These are phyloP conservation scores for Helotiales sp. DNA, from an alignment of 2,329 filamentous ascomycete genomes.

Conservation along the genomic window DNA sequence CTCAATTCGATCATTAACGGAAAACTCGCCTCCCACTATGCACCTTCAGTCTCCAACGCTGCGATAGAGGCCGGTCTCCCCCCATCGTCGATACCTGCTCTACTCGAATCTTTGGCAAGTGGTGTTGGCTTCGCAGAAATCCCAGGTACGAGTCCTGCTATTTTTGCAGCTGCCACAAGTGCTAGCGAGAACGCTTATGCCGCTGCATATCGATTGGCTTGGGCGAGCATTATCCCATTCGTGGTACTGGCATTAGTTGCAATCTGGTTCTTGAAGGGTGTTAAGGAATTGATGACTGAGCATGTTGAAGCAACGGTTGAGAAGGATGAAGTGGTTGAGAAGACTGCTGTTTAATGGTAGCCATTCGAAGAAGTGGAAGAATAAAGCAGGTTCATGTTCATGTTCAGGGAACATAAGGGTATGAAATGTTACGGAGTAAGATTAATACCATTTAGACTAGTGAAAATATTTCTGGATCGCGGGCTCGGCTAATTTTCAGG, in stretches of 20 bases:
- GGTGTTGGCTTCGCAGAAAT: slow-evolving; percentile 44
- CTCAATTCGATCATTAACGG: slow-evolving; percentile 57
- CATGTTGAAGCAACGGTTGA: slow-evolving; percentile 59
- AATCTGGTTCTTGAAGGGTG: slow-evolving; percentile 51
- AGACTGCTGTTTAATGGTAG: slow-evolving; percentile 20
- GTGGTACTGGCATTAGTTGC: slow-evolving; percentile 53
- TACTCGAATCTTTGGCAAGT: slow-evolving; percentile 48
- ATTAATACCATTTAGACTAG: too few species aligned
- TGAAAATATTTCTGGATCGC: too few species aligned
- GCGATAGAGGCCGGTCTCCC: slow-evolving; percentile 52
- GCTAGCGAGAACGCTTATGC: slow-evolving; percentile 54
- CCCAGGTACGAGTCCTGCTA: slow-evolving; percentile 45
- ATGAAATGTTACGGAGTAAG: not conserved
- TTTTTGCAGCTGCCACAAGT: slow-evolving; percentile 47
- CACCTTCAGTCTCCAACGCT: slow-evolving; percentile 47
- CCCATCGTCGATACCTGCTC: slow-evolving; percentile 43
- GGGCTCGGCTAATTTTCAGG: too few species aligned
- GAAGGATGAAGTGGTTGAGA: slow-evolving; percentile 33
- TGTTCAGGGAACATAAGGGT: not conserved
- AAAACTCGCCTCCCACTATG: slow-evolving; percentile 49
- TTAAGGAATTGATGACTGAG: slow-evolving; percentile 58
- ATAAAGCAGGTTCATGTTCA: too few species aligned
- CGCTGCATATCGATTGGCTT: slow-evolving; percentile 54
- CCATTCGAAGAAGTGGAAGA: not conserved
- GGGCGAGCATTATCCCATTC: slow-evolving; percentile 57